Evolutionary conservation across 768 basidiomycete genomes (phyloP), one percentile per base, ranked within the genome.

Genomic region (Boletus tomentosulus): DNA sequence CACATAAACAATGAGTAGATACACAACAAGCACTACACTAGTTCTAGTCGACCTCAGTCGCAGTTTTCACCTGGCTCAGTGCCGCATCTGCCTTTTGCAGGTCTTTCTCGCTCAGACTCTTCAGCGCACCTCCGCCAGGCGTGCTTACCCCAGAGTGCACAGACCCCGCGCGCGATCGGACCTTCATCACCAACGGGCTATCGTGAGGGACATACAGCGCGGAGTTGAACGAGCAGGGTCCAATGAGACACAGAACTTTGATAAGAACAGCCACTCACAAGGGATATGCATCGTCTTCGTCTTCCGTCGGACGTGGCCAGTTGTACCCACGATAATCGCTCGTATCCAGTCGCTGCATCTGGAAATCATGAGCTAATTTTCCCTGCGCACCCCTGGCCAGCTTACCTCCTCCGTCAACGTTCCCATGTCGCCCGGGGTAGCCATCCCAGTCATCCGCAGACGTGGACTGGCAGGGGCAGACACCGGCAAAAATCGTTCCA

Each of bases 381-480:
- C 16, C 31, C 5, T 15, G 16, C 11, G 35, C 28, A 38, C n/a
- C 44, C 30, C 25, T 31, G 22, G 57, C 38, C 19, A 43, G 62
- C 77, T 27, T 57, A 88, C 87, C 76, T 91, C 87, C 70, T 92
- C 89, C 1, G 89, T 92, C 41, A 94, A 74, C 27, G 93, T 96
- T 16, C 89, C 93, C 57, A 96, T 78, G 74, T 97, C 93, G 7
- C 94, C 94, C 0, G 96, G 96, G 1, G 97, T 99, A 62, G 90
- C 91, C 54, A 82, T 73, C 3, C 96, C 97, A 11, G 74, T 62
- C 64, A 72, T 77, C 57, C 84, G 80, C 73, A 90, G 79, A 61
- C 87, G 79, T 19, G 97, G 97, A 68, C 89, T 92, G 2, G 91
- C 87, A 33, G 96, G 97, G 54, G 87, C 86, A 55, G 87, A 89